Percentiles rank a stretch among this genome's conserved stretches.
phyloP scores from a whole-genome alignment of 768 basidiomycete genomes.

The Hydnum rufescens region DNA sequence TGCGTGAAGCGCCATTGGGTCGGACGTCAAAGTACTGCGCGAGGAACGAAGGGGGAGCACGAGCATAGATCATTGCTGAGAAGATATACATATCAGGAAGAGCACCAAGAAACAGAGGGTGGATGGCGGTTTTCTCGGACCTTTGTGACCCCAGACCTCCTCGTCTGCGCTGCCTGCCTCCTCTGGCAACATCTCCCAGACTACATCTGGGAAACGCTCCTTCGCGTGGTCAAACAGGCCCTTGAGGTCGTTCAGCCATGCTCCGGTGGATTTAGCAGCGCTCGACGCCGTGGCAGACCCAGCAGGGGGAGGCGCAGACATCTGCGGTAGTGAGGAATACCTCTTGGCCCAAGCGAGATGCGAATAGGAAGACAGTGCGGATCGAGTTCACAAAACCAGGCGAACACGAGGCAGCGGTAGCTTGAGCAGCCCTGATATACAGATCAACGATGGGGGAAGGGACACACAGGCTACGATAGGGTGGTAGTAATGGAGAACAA shows the following conservation, averaged over 20 bases:
- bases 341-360: not conserved
- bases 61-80: conserved; percentile 80
- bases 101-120: conserved; percentile 3
- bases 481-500: too few species aligned
- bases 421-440: too few species aligned
- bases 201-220: conserved; percentile 88
- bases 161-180: conserved; percentile 29
- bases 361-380: too few species aligned
- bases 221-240: conserved; percentile 63
- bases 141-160: conserved; percentile 87
- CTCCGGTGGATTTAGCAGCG: conserved; percentile 28
- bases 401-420: too few species aligned
- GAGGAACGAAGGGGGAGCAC: conserved; percentile 84
- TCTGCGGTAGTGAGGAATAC: too few species aligned
- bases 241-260: conserved; percentile 70
- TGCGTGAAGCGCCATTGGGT: conserved; percentile 26
- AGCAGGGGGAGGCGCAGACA: not conserved
- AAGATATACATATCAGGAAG: not conserved
- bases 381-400: too few species aligned
- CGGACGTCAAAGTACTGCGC: conserved; percentile 69
- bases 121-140: conserved; percentile 24
- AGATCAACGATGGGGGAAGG: too few species aligned
- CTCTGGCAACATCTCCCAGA: conserved; percentile 55
- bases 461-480: too few species aligned
- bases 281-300: conserved; percentile 6